These are phyloP conservation scores for Pseudogymnoascus verrucosus DNA, from an alignment of 2,329 filamentous ascomycete species.

Conservation along the genomic window DNA sequence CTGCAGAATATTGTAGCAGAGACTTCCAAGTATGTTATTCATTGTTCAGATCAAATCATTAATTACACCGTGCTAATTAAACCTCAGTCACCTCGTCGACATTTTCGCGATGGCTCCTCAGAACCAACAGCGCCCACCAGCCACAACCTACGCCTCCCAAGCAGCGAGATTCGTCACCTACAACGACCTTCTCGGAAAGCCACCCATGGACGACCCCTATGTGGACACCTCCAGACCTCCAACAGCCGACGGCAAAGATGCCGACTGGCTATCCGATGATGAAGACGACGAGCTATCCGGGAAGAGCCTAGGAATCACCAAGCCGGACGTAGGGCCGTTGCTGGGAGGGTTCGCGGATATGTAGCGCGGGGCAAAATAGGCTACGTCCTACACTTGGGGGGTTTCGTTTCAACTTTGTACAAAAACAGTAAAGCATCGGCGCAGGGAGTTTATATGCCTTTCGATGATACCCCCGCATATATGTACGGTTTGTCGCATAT, in stretches of 20 bases:
- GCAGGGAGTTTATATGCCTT: not conserved
- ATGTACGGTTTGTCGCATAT: not conserved
- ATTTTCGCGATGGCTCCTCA: constrained; percentile 57
- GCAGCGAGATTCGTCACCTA: constrained; percentile 50
- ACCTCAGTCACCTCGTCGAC: constrained; percentile 51
- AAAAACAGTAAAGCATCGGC: not conserved
- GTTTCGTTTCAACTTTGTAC: not conserved
- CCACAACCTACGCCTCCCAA: constrained; percentile 41
- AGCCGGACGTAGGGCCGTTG: constrained; percentile 27
- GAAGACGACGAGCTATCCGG: constrained; percentile 24
- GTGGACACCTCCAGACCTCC: constrained; percentile 19
- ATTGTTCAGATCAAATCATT: constrained; percentile 11
- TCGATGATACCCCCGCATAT: not conserved
- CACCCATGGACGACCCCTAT: constrained; percentile 38
- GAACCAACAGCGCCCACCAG: constrained; percentile 32
- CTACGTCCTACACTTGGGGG: constrained; percentile 13
- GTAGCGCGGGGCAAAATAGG: constrained; percentile 25
- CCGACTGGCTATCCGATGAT: constrained; percentile 38
- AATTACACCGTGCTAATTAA: not conserved
- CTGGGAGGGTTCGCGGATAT: constrained; percentile 29
- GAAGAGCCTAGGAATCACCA: constrained; percentile 23
- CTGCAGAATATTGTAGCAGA: constrained; percentile 55
- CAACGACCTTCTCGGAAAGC: constrained; percentile 53
- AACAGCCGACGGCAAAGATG: constrained; percentile 6
- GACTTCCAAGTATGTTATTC: constrained; percentile 50